Conservation (phyloP, 805 yeast genomes). For the Kuraishia ogatae region DNA sequence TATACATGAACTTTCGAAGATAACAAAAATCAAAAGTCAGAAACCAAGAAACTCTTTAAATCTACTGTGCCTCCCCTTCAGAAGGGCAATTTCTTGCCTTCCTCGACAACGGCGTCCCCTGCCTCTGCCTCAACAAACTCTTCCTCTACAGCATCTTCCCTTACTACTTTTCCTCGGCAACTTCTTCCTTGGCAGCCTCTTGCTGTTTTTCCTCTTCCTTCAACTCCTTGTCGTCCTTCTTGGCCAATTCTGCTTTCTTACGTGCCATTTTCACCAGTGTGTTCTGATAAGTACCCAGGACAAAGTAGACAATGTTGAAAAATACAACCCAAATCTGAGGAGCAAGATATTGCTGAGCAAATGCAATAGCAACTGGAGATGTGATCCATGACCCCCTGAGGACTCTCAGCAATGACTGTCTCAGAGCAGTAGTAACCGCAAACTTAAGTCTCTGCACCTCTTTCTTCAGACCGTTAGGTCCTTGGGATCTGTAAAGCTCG, state of each 20-base stretch:
- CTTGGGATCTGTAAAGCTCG: slow-evolving; percentile 2
- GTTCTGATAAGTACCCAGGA: slow-evolving; percentile 56
- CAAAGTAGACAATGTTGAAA: slow-evolving; percentile 47
- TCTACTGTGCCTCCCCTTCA: too few relatives aligned
- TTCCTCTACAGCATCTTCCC: neutral
- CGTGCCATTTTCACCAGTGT: slow-evolving; percentile 36
- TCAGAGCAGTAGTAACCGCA: slow-evolving; percentile 24
- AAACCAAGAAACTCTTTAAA: too few relatives aligned
- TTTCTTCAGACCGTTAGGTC: slow-evolving; percentile 8
- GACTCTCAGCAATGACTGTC: slow-evolving; percentile 34
- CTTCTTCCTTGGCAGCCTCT: neutral
- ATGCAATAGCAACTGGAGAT: slow-evolving; percentile 37
- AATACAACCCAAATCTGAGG: slow-evolving; percentile 62
- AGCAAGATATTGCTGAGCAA: slow-evolving; percentile 49
- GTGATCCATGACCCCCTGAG: slow-evolving; percentile 47
- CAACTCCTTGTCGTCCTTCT: neutral
- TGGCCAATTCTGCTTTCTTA: slow-evolving; percentile 9
- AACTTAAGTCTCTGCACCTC: slow-evolving; percentile 7
- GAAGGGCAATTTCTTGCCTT: too few relatives aligned
- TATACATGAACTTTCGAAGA: neutral
- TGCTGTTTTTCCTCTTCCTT: too few relatives aligned
- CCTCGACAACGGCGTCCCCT: too few relatives aligned
- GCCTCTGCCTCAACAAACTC: neutral
- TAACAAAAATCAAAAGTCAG: too few relatives aligned
- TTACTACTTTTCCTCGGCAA: neutral